A percentile compares a stretch with the other conserved stretches of the same genome.
These are phyloP conservation scores for Lumnitzera racemosa DNA, from an alignment of 345 rosid genomes.

Conservation along the genomic window DNA sequence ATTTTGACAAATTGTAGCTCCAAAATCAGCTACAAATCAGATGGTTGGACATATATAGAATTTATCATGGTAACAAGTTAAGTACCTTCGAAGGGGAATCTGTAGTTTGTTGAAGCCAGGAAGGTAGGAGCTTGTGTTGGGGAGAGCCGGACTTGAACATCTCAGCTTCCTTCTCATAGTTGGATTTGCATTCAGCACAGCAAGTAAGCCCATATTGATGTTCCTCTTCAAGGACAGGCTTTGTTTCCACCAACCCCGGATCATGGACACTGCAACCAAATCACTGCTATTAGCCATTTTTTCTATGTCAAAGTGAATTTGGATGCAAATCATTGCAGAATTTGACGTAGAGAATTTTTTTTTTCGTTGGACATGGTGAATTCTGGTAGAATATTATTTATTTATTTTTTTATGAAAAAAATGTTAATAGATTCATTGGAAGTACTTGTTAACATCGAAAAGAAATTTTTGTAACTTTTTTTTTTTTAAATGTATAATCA, in stretches of 20 bases:
- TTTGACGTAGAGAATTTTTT: no score
- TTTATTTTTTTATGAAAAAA: no score
- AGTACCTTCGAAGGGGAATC: conserved; percentile 47
- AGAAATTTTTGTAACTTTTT: background rate
- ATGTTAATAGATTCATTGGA: no score
- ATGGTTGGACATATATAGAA: background rate
- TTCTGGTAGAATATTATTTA: no score
- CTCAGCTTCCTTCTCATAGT: conserved; percentile 67
- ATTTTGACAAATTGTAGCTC: background rate
- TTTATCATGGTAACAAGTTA: background rate
- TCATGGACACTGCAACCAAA: conserved; percentile 37
- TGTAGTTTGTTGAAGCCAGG: conserved; percentile 53
- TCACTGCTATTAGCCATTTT: background rate
- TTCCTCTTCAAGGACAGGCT: conserved; percentile 40
- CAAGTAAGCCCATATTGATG: conserved; percentile 28
- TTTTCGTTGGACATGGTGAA: no score
- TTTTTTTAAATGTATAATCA: background rate
- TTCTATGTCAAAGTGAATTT: background rate
- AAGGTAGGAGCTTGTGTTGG: conserved; percentile 47
- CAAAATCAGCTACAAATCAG: no score
- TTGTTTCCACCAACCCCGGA: conserved; percentile 39
- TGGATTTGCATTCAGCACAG: conserved; percentile 68
- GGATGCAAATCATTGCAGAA: background rate
- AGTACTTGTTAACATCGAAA: no score
- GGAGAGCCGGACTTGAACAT: conserved; percentile 36